Evolutionary conservation across 352 stramenopile species (phyloP).

Genomic region (Pythium volutum): DNA sequence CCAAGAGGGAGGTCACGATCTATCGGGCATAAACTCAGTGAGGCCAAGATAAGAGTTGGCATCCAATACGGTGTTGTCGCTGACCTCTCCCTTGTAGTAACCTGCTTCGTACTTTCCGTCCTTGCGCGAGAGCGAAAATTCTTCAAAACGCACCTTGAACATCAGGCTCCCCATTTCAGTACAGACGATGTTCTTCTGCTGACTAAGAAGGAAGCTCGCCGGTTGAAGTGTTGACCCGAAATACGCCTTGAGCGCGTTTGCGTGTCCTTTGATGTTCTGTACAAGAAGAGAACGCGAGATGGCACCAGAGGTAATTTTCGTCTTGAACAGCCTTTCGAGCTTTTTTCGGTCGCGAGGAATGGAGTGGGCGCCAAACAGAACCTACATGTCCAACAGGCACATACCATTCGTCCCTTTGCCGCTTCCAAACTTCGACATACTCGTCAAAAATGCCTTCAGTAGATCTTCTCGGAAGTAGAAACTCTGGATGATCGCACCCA

Average conservation of each 20-base stretch:
- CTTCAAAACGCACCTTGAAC: slow-evolving; percentile 48
- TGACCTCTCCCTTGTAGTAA: slow-evolving; percentile 57
- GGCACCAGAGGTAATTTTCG: slow-evolving; percentile 28
- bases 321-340: slow-evolving; percentile 42
- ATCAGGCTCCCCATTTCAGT: slow-evolving; percentile 33
- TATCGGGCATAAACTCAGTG: slow-evolving; percentile 5
- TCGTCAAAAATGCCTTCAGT: slow-evolving; percentile 37
- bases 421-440: slow-evolving; percentile 11
- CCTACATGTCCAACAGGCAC: slow-evolving; percentile 49
- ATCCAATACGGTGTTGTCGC: background rate
- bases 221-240: slow-evolving; percentile 45
- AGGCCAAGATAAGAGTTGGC: background rate
- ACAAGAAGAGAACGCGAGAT: slow-evolving; percentile 33
- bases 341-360: slow-evolving; percentile 40
- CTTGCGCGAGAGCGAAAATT: slow-evolving; percentile 30
- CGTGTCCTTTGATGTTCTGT: slow-evolving; percentile 31
- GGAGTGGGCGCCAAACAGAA: slow-evolving; percentile 39
- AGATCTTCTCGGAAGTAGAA: slow-evolving; percentile 54
- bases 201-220: slow-evolving; percentile 28
- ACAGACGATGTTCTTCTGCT: slow-evolving; percentile 20
- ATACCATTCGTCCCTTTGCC: background rate
- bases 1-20: slow-evolving; percentile 39
- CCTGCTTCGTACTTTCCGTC: slow-evolving; percentile 24
- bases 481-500: slow-evolving; percentile 46
- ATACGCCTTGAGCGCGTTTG: slow-evolving; percentile 38